Evolutionary conservation across 176 grass and related monocot species (phyloP).

Genomic region (Calamus simplicifolius): DNA sequence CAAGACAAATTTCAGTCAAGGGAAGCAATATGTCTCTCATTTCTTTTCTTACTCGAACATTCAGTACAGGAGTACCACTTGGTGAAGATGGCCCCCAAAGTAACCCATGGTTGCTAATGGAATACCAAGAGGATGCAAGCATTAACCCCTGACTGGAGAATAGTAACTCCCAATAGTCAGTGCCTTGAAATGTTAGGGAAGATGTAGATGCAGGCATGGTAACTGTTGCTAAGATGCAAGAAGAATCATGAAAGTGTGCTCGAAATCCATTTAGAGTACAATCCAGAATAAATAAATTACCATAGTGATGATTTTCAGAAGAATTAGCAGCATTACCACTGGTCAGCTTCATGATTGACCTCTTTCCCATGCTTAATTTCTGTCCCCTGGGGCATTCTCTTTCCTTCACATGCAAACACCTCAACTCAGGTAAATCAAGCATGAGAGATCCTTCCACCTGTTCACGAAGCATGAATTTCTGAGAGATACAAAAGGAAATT

Average conservation of each 20-base stretch:
- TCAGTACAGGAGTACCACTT: slow-evolving; percentile 47
- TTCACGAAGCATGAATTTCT: slow-evolving; percentile 11
- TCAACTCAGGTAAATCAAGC: slow-evolving; percentile 26
- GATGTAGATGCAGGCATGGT: slow-evolving; percentile 50
- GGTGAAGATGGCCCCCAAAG: slow-evolving; percentile 57
- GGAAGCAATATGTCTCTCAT: slow-evolving; percentile 19
- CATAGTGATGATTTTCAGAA: slow-evolving; percentile 17
- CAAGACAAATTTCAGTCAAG: slow-evolving; percentile 54
- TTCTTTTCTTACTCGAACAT: slow-evolving; percentile 56
- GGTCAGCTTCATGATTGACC: slow-evolving; percentile 6
- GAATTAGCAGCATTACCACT: slow-evolving; percentile 12
- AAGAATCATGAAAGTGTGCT: slow-evolving; percentile 71
- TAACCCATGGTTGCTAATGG: slow-evolving; percentile 41
- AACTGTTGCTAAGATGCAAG: slow-evolving; percentile 55
- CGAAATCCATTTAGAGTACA: slow-evolving; percentile 48
- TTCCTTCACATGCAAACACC: slow-evolving; percentile 24
- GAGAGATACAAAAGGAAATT: slow-evolving; percentile 60
- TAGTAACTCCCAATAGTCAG: slow-evolving; percentile 63
- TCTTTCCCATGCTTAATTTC: slow-evolving; percentile 22
- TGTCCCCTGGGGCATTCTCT: slow-evolving; percentile 15
- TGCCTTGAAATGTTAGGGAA: slow-evolving; percentile 31
- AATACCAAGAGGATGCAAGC: slow-evolving; percentile 50
- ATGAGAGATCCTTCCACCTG: slow-evolving; percentile 22
- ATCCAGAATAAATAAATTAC: slow-evolving; percentile 37
- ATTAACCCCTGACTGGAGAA: slow-evolving; percentile 51